Base-by-base conservation (phyloP, 768 basidiomycete species). In the Boletus coccyginus region DNA sequence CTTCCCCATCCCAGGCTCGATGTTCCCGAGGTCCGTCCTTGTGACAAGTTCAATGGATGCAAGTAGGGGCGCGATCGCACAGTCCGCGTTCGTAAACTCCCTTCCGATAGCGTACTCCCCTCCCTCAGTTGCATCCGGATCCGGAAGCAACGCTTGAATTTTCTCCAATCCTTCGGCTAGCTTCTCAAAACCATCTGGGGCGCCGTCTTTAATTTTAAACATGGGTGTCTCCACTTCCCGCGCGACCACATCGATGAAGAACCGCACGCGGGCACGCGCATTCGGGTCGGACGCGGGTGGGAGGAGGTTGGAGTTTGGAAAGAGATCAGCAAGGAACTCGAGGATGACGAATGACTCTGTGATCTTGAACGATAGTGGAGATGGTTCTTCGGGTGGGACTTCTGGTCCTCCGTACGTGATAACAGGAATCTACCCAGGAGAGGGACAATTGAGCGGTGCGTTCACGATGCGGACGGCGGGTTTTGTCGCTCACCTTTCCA, bases 321-420 rank as follows among this genome's bases (percentile, higher is more conserved):
- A 80, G 38, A 87, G 66, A 62, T 87, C 86, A 11, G 83, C 84
- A 52, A 87, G 66, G 69, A 88, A 83, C 66, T 88, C 84, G 56
- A 87, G 74, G 55, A 87, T 78, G 29, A 86, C 76, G 36, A 78
- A 75, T 3, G 85, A 87, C 62, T 88, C 87, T 12, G 84, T 78
- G 62, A 88, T 61, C 69, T 87, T 87, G 52, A 71, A 63, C 4
- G 84, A 84, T 24, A 80, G 78, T 0, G 81, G 75, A 7, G 84
- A 84, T 0, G 87, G 86, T 5, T 76, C 65, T 50, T 81, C 79
- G 0, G 83, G 77, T 8, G 78, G 77, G 16, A 74, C 71, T 7
- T 72, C 66, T 3, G 86, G 83, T 0, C 85, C 86, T 48, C 85
- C 85, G 54, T 83, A 85, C 1, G 81, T 69, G 48, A 87, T 70